Evolutionary conservation across 495 filamentous ascomycete species (phyloP).

Genomic region (Xylaria intraflava): DNA sequence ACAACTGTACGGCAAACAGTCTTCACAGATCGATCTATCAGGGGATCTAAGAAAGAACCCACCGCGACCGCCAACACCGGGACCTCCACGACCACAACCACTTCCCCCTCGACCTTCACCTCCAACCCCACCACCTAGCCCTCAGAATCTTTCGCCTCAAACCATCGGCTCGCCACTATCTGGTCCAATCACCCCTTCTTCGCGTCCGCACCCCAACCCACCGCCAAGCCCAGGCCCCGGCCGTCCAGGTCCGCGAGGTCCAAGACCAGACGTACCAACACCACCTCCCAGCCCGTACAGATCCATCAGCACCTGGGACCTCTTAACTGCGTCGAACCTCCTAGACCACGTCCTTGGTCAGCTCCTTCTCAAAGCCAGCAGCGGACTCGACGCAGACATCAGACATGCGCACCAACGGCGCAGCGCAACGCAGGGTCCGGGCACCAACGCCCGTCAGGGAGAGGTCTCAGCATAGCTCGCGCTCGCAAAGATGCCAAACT

Average conservation of each 20-base stretch:
- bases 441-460: too few species aligned
- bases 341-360: background rate
- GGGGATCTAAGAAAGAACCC: constrained; percentile 8
- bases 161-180: background rate
- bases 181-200: background rate
- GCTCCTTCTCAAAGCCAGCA: background rate
- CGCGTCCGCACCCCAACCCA: constrained; percentile 19
- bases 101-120: constrained; percentile 24
- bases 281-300: constrained; percentile 26
- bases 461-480: too few species aligned
- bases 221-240: constrained; percentile 24
- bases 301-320: background rate
- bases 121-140: constrained; percentile 27
- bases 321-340: background rate
- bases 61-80: constrained; percentile 27
- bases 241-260: constrained; percentile 22
- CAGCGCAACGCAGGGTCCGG: too few species aligned
- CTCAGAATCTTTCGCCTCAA: constrained; percentile 2
- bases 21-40: background rate
- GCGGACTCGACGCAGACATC: background rate
- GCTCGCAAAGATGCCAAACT: too few species aligned
- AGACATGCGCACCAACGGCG: background rate
- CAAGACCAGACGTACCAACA: constrained; percentile 25
- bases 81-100: constrained; percentile 22
- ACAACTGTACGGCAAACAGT: background rate